These are phyloP conservation scores for Suillus plorans DNA, from an alignment of 768 basidiomycete species.

Conservation along the genomic window DNA sequence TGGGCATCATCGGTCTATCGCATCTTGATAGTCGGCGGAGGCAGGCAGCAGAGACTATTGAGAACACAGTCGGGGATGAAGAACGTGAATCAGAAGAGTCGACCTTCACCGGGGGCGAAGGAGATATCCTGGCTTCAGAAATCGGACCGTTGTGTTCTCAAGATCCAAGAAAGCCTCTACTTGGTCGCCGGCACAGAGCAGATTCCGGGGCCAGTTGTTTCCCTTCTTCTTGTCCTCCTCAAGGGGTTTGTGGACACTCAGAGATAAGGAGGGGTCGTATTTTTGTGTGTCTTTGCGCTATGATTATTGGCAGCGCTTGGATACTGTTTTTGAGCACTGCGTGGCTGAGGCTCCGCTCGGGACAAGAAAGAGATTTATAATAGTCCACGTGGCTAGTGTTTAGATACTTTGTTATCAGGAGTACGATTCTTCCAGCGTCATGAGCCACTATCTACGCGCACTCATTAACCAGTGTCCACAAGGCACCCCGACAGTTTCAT, in stretches of 20 bases:
- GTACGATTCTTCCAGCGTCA: background rate
- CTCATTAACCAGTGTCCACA: constrained; percentile 32
- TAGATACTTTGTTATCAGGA: background rate
- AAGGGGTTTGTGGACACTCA: constrained; percentile 22
- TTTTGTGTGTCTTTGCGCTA: constrained; percentile 43
- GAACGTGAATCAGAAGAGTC: background rate
- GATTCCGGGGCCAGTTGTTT: constrained; percentile 1
- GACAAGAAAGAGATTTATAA: constrained; percentile 28
- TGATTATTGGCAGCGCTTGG: constrained; percentile 56
- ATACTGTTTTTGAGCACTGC: constrained; percentile 63
- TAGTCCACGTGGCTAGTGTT: background rate
- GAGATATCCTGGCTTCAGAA: constrained; percentile 10
- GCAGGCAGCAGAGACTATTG: constrained; percentile 11
- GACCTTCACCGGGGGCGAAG: constrained; percentile 1
- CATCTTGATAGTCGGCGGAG: constrained; percentile 46
- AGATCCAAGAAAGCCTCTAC: constrained; percentile 16
- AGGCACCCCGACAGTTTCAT: constrained; percentile 29
- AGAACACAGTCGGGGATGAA: background rate
- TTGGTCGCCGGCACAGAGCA: constrained; percentile 2
- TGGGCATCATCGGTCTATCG: constrained; percentile 49
- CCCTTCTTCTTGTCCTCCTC: constrained; percentile 14
- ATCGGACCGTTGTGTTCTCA: constrained; percentile 3
- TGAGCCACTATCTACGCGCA: background rate
- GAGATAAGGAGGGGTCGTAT: constrained; percentile 50
- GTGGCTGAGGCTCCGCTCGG: constrained; percentile 52